These are phyloP conservation scores for Boletus vinaceobasis DNA, from an alignment of 768 basidiomycete genomes.

Conservation along the genomic window DNA sequence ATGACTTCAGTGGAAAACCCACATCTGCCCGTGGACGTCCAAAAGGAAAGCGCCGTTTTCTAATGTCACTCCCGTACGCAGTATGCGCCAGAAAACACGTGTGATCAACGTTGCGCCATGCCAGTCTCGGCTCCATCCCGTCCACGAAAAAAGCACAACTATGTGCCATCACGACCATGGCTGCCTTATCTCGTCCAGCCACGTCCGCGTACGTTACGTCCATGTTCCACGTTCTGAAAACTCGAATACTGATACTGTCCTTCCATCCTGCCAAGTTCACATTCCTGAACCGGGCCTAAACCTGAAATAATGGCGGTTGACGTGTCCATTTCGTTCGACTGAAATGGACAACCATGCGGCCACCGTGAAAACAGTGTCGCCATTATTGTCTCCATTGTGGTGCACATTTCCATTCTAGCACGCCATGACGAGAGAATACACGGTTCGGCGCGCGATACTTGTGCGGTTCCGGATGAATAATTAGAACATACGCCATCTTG, in stretches of 20 bases:
- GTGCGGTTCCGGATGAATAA: slow-evolving; percentile 4
- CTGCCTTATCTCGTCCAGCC: neutral
- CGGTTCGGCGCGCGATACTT: neutral
- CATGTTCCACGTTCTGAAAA: neutral
- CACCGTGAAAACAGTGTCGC: neutral
- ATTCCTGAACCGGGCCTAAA: neutral
- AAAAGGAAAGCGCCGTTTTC: neutral
- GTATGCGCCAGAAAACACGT: slow-evolving; percentile 13
- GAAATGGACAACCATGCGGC: neutral
- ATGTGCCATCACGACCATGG: neutral
- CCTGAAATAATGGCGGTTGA: neutral
- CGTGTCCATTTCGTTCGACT: neutral
- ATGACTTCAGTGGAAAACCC: neutral
- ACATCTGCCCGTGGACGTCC: neutral
- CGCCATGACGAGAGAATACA: neutral
- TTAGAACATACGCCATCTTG: neutral
- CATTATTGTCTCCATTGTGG: neutral
- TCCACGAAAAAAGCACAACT: neutral
- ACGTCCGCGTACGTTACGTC: neutral
- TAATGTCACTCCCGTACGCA: neutral
- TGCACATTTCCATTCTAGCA: neutral
- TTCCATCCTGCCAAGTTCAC: neutral
- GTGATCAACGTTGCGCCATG: slow-evolving; percentile 13
- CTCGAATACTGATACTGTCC: neutral
- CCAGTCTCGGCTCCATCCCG: neutral